phyloP scores from a whole-genome alignment of 371 early-diverging fungal species.

The Fennellomyces sp. region DNA sequence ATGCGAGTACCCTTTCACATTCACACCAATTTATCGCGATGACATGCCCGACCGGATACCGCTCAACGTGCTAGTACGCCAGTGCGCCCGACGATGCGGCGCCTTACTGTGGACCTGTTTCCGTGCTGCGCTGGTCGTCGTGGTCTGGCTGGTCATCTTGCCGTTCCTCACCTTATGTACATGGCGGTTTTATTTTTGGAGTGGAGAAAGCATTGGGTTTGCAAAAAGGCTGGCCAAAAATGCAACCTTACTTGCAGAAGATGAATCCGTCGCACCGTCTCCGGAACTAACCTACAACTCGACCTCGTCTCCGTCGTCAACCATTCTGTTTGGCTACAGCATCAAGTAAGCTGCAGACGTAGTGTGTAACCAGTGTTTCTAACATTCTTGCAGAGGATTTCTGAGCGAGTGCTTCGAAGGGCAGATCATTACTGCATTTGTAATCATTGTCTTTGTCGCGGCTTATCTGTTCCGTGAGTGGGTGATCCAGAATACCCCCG shows the following conservation, averaged over 20 bases:
- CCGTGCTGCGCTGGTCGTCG: slow-evolving; percentile 61
- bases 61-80: slow-evolving; percentile 46
- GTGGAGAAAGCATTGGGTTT: slow-evolving; percentile 57
- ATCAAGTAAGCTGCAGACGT: slow-evolving; percentile 7
- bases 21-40: slow-evolving; percentile 74
- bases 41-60: slow-evolving; percentile 78
- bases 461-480: slow-evolving; percentile 86
- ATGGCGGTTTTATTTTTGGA: slow-evolving; percentile 81
- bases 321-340: neutral
- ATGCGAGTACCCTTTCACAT: slow-evolving; percentile 76
- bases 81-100: slow-evolving; percentile 45
- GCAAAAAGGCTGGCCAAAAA: slow-evolving; percentile 6
- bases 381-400: slow-evolving; percentile 52
- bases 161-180: slow-evolving; percentile 85
- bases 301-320: neutral
- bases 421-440: slow-evolving; percentile 76
- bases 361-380: neutral
- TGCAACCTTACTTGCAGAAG: slow-evolving; percentile 2
- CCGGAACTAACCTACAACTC: neutral
- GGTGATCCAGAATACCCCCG: slow-evolving; percentile 79
- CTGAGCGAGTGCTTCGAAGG: slow-evolving; percentile 88
- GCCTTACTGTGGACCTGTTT: slow-evolving; percentile 28
- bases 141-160: slow-evolving; percentile 83
- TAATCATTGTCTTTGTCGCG: slow-evolving; percentile 77
- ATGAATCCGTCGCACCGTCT: neutral